phyloP scores from a whole-genome alignment of 2,329 filamentous ascomycete genomes.

The Rutstroemia sydowiana region DNA sequence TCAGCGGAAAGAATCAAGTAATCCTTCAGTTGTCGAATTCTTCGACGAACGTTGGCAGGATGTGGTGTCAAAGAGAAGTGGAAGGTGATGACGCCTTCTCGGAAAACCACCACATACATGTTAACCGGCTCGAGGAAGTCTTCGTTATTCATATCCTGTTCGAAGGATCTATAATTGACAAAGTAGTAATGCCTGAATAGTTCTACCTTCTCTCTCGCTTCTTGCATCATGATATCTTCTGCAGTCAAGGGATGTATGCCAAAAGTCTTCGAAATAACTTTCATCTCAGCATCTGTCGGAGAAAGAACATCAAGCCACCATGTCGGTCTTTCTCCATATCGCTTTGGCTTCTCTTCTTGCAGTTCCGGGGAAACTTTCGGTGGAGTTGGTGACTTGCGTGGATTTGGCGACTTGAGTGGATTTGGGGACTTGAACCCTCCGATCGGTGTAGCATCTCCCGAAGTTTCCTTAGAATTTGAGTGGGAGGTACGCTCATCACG shows the following conservation, averaged over 20 bases:
- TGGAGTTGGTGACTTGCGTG: no score
- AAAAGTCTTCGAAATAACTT: constrained; percentile 83
- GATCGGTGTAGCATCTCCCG: constrained; percentile 22
- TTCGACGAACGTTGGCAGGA: constrained; percentile 87
- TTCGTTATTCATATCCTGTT: constrained; percentile 84
- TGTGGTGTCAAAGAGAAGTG: constrained; percentile 96
- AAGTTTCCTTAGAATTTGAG: constrained; percentile 15
- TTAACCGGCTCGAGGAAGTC: constrained; percentile 93
- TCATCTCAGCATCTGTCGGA: constrained; percentile 94
- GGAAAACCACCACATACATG: constrained; percentile 95
- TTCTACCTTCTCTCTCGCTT: constrained; percentile 96
- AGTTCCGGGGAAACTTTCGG: constrained; percentile 1
- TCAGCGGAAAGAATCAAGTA: constrained; percentile 89
- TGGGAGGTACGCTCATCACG: not conserved
- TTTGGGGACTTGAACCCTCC: constrained; percentile 14
- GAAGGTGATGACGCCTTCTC: constrained; percentile 91
- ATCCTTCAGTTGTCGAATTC: constrained; percentile 88
- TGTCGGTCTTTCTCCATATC: constrained; percentile 76
- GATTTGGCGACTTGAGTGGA: no score
- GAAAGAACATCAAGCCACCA: constrained; percentile 95
- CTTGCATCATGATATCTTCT: constrained; percentile 95
- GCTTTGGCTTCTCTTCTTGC: constrained; percentile 37
- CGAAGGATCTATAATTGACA: constrained; percentile 95
- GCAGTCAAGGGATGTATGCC: constrained; percentile 92
- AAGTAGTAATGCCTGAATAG: constrained; percentile 98